Base-by-base conservation (phyloP, 1,284 basidiomycete species). In the Cryptococcus sp. region DNA sequence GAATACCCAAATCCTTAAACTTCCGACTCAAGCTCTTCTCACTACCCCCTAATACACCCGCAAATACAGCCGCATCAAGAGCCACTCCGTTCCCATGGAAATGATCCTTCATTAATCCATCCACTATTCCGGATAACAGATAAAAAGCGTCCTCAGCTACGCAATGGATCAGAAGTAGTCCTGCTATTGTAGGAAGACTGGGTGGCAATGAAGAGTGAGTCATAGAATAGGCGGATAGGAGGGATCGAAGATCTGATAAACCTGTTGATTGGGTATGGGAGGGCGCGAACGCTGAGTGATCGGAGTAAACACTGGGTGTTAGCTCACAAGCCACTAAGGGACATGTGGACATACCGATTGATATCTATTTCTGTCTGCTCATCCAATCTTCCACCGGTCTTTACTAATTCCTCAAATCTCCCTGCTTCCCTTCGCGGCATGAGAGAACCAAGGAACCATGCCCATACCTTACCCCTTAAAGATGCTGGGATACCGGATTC, bases 111-210 rank as follows among this genome's bases (percentile, higher is more conserved):
- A 73, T 51, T 7, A 91, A 77, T 54, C 87, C 82, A 5, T 83
- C 81, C 9, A 89, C 81, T 63, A 96, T 86, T 3, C 89, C 90
- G 7, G 68, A 66, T 10, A 80, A 63, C 11, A 78, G 64, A 90
- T 89, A 96, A 69, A 97, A 97, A 0, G 89, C 87, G 57, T 94
- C 89, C 71, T 96, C 91, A 55, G 91, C 87, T 0, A 87, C 88
- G 1, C 88, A 84, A 53, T 91, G 85, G 24, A 89, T 78, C 0
- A 96, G 75, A 23, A 94, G 75, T 50, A 88, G 83, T 0, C 87
- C 90, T 10, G 85, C 84, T 46, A 96, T 82, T 16, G 84, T 76
- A 2, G 85, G 83, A 53, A 96, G 78, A 43, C 61, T 59, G 31
- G 78, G 79, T 25, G 80, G 78, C 68, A 91, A 93, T 49, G 82